Evolutionary conservation across 1,284 basidiomycete species (phyloP), one percentile per base, ranked within the genome.

Genomic region (Earliella scabrosa): DNA sequence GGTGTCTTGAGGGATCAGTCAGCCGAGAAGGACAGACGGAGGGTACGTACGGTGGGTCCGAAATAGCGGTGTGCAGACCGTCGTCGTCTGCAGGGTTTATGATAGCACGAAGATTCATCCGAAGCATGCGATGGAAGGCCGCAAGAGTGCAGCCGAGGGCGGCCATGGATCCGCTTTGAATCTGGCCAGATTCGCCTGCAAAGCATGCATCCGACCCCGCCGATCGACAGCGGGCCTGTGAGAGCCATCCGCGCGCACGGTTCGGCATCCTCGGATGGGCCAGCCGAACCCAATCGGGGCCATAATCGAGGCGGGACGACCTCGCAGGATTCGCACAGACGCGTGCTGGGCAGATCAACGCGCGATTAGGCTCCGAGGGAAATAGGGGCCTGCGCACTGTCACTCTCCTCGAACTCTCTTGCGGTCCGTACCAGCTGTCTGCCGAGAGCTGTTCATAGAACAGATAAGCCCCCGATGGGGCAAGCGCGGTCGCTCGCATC

Each of bases 401-500:
- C 54, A 54, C 51, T 49, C 49, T 40, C 46, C 49, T 50, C 52
- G 57, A 50, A 49, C 41, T 36, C 45, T 50, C 44, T 26, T 32
- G 49, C 60, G 60, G 60, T 36, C 60, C 60, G 60, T 54, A 14
- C 35, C 34, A 57, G 54, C 57, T 59, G 50, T 52, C 52, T 40
- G 54, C 60, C 60, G 60, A 52, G 23, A 20, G 52, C 52, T 59
- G 60, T 58, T 56, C 56, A 63, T 60, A 63, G 61, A 50, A 63
- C 56, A 60, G 61, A 63, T 63, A 63, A 60, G 58, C 10, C 58
- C 58, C 58, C 48, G 46, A 62, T 59, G 60, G 52, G 57, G 60
- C 45, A 59, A 59, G 60, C 54, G 52, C 57, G 57, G 52, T 7
- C 32, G 21, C 45, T 48, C 51, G 18, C 38, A 53, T 51, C 44